Percentiles rank a stretch among this genome's conserved stretches.
phyloP scores from a whole-genome alignment of 1,284 basidiomycete species.

The Austropuccinia psidii region DNA sequence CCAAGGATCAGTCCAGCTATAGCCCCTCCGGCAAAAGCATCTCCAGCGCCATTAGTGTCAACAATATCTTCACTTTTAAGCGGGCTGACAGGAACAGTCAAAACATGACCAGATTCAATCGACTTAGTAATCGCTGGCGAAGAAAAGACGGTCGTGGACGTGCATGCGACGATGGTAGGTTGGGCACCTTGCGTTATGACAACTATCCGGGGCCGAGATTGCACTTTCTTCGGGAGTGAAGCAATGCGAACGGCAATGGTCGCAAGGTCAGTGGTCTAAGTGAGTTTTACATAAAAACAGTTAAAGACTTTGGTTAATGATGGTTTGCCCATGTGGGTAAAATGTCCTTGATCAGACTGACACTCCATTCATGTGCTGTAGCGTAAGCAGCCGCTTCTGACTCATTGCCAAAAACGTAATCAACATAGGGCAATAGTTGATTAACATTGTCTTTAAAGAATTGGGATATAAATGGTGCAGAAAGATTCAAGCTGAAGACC shows the following conservation, averaged over 20 bases:
- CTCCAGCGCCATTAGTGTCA: conserved; percentile 98
- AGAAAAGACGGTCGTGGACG: conserved; percentile 53
- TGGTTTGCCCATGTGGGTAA: background rate
- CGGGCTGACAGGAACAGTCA: conserved; percentile 57
- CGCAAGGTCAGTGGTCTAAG: conserved; percentile 57
- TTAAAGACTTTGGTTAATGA: background rate
- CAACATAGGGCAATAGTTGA: conserved; percentile 69
- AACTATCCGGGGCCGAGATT: conserved; percentile 67
- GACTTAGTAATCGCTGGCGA: conserved; percentile 34
- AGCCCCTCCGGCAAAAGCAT: conserved; percentile 97
- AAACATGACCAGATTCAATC: conserved; percentile 13
- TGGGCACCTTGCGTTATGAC: conserved; percentile 86
- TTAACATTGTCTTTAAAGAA: conserved; percentile 81
- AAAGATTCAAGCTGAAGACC: conserved; percentile 86
- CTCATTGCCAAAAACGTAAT: conserved; percentile 90
- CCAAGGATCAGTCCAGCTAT: conserved; percentile 75
- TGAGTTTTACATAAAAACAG: background rate
- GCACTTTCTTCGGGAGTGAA: conserved; percentile 58
- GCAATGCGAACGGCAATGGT: conserved; percentile 68
- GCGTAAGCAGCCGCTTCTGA: conserved; percentile 85
- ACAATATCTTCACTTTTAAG: conserved; percentile 68
- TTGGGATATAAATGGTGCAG: conserved; percentile 93
- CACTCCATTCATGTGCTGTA: conserved; percentile 55
- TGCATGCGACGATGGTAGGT: conserved; percentile 68
- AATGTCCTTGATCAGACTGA: conserved; percentile 42